Percentiles rank a stretch among this genome's conserved stretches.
These are phyloP conservation scores for Sporothrix sp. DNA, from an alignment of 2,329 filamentous ascomycete genomes.

Conservation along the genomic window DNA sequence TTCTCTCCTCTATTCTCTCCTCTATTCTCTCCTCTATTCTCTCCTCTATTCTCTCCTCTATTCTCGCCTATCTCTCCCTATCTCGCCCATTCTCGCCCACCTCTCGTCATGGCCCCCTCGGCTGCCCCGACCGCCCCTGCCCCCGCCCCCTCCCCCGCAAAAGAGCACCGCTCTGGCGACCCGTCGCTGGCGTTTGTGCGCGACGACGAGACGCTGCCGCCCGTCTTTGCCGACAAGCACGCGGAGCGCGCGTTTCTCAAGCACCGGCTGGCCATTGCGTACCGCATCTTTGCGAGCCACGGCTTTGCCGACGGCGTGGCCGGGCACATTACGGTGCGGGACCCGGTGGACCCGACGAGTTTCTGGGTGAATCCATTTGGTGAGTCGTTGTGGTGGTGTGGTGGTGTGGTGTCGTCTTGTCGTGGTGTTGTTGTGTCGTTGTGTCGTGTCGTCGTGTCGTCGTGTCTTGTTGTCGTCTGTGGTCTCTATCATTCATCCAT, in stretches of 20 bases:
- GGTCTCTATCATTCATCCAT: too few relatives aligned
- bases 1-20: too few relatives aligned
- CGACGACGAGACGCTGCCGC: constrained; percentile 13
- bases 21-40: too few relatives aligned
- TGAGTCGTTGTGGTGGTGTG: too few relatives aligned
- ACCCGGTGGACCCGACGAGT: constrained; percentile 47
- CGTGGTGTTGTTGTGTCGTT: too few relatives aligned
- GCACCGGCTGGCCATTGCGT: constrained; percentile 42
- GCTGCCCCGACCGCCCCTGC: constrained; percentile 3
- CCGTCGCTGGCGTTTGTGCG: constrained; percentile 13
- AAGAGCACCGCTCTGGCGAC: constrained; percentile 14
- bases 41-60: too few relatives aligned
- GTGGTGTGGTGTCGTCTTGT: too few relatives aligned
- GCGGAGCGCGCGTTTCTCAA: constrained; percentile 43
- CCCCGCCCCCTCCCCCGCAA: neutral
- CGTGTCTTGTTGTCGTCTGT: too few relatives aligned
- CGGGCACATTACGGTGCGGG: constrained; percentile 51
- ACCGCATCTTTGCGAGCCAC: constrained; percentile 45
- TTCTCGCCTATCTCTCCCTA: too few relatives aligned
- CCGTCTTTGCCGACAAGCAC: constrained; percentile 18
- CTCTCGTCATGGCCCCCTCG: constrained; percentile 13
- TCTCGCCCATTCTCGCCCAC: too few relatives aligned
- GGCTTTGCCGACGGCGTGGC: constrained; percentile 52
- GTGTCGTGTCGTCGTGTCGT: too few relatives aligned
- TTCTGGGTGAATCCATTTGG: constrained; percentile 59